A percentile compares a stretch with the other conserved stretches of the same genome.
Conservation (phyloP, 2,329 filamentous ascomycete species). For the Nemania sp. region DNA sequence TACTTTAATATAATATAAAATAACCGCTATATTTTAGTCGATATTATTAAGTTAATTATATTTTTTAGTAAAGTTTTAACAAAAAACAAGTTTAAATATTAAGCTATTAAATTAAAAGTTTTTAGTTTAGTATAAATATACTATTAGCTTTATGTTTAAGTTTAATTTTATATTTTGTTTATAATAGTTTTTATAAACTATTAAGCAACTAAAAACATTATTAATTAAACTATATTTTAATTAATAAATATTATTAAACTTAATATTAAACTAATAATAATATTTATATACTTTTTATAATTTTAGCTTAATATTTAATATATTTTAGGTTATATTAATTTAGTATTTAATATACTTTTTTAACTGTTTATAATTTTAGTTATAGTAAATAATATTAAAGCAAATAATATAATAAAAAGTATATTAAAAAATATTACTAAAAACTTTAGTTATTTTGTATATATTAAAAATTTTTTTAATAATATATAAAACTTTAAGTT, state of each 20-base stretch:
- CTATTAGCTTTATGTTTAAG: not conserved
- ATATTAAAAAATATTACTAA: conserved; percentile 10
- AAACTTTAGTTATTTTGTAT: conserved; percentile 6
- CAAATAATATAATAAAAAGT: not conserved
- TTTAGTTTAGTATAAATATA: not conserved
- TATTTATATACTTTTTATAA: conserved; percentile 8
- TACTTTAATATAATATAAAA: not conserved
- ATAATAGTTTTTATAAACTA: conserved; percentile 9
- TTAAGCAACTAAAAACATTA: conserved; percentile 6
- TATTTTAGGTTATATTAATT: conserved; percentile 17
- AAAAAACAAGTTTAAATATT: not conserved
- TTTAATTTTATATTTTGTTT: conserved; percentile 6
- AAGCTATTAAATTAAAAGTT: not conserved
- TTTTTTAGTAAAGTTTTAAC: conserved; percentile 11
- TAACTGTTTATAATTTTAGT: not conserved
- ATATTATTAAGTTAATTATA: not conserved
- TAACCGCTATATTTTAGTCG: not conserved
- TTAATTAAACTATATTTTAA: conserved; percentile 6
- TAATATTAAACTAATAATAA: conserved; percentile 19
- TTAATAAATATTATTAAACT: conserved; percentile 8
- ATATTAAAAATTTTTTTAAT: conserved; percentile 1
- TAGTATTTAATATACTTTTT: conserved; percentile 7
- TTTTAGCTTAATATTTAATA: conserved; percentile 17
- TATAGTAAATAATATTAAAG: not conserved
- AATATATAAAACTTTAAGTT: conserved; percentile 12